phyloP scores from a whole-genome alignment of 495 filamentous ascomycete species.

The Trichoderma virens region DNA sequence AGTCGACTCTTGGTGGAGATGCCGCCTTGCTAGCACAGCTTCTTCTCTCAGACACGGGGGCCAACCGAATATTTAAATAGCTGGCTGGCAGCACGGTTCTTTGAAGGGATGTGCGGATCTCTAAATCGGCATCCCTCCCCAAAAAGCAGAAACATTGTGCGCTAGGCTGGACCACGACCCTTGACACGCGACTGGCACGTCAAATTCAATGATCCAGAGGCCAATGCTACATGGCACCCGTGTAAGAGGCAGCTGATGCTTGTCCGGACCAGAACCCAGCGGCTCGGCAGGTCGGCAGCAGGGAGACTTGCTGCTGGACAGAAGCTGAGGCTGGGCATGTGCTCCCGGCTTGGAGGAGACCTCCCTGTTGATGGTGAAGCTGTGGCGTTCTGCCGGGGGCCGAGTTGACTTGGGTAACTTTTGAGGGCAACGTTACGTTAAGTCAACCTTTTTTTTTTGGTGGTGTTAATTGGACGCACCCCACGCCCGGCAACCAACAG shows the following conservation, averaged over 20 bases:
- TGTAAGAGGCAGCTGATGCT: background rate
- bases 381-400: constrained; percentile 8
- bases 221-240: background rate
- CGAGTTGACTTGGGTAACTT: background rate
- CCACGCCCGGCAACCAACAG: background rate
- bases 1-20: too few relatives aligned
- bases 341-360: background rate
- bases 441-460: background rate
- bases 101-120: background rate
- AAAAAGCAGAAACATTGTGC: background rate
- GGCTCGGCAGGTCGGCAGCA: constrained; percentile 6
- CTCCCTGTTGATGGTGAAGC: background rate
- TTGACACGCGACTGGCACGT: background rate
- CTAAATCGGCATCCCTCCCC: background rate
- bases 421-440: background rate
- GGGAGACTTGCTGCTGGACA: background rate
- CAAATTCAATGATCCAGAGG: background rate
- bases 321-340: background rate
- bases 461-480: background rate
- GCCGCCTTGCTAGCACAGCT: background rate
- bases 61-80: background rate
- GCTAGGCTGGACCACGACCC: constrained; percentile 2
- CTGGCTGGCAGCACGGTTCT: background rate
- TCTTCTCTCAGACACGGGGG: background rate
- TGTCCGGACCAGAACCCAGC: background rate